A percentile compares a stretch with the other conserved stretches of the same genome.
Conservation (phyloP, 495 filamentous ascomycete genomes). For the Coniosporium apollinis region DNA sequence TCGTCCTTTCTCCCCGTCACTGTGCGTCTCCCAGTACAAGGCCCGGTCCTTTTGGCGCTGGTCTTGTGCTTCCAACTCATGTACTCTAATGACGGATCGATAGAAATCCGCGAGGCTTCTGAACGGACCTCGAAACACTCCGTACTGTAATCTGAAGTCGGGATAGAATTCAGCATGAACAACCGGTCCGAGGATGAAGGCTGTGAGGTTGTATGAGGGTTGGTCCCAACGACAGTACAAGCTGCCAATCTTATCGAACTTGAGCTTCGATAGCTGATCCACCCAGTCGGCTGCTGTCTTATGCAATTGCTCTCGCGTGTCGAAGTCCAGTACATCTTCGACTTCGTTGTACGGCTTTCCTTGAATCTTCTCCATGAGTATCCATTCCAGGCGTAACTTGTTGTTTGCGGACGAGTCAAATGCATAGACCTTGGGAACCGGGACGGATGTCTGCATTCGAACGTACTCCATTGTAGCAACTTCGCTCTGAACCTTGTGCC, state of each 20-base stretch:
- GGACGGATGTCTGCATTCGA: slow-evolving; percentile 28
- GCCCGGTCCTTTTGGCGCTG: not conserved
- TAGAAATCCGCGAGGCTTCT: not conserved
- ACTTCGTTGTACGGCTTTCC: too few relatives aligned
- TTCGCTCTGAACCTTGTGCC: slow-evolving; percentile 35
- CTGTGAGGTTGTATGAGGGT: not conserved
- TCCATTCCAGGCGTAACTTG: slow-evolving; percentile 41
- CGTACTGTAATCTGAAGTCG: not conserved
- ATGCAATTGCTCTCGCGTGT: too few relatives aligned
- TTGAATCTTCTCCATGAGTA: slow-evolving; percentile 32
- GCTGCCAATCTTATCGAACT: not conserved
- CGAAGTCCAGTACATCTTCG: too few relatives aligned
- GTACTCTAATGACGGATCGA: not conserved
- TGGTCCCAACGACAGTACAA: slow-evolving; percentile 1
- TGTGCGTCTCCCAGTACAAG: too few relatives aligned
- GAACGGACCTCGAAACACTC: not conserved
- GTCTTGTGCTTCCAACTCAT: not conserved
- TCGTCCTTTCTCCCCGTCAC: not conserved
- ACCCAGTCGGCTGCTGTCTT: slow-evolving; percentile 1
- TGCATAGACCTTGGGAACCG: slow-evolving; percentile 32
- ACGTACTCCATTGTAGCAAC: slow-evolving; percentile 37
- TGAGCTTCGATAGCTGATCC: slow-evolving; percentile 1
- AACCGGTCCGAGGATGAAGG: not conserved
- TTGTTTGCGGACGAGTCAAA: slow-evolving; percentile 31
- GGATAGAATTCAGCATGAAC: not conserved